Evolutionary conservation across 148 eudicot genomes (phyloP), one percentile per base, ranked within the genome.

Genomic region (Pouteria glomerata): DNA sequence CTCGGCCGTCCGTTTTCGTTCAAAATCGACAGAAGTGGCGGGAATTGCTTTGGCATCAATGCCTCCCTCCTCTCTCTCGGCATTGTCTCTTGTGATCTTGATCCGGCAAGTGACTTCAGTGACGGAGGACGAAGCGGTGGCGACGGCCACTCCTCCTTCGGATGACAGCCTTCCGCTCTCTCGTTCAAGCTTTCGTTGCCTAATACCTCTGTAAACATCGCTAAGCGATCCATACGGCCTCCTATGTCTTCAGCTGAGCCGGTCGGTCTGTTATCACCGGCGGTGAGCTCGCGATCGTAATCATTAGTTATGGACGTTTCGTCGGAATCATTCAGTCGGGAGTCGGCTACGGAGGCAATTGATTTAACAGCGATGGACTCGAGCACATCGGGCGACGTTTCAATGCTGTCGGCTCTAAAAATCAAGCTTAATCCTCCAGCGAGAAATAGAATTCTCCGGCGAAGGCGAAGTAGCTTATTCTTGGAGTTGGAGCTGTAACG

Each of bases 21-120:
- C 80, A 80, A 73, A 44, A 31, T 76, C 27, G 80, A 62, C 34
- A 80, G 18, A 24, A 59, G 19, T 15, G 83, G 80, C 57, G 74
- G 74, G 57, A 80, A 61, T 76, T 41, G 27, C 68, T 45, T 58
- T 34, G 18, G 11, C 44, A 16, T 23, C 52, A 3, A 37, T 44
- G 45, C n/a, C 60, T 68, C 44, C 29, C 68, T 61, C 74, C 64
- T 14, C 60, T 59, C 33, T 29, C 62, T 61, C 79, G 52, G 4
- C 63, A 45, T 61, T 63, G 24, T 50, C 51, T 67, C 56, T 59
- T 33, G 41, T 52, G 14, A 31, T 33, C 58, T 33, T 37, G 30
- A 1, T 33, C 5, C n/a, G 4, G 42, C 59, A n/a, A 30, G 23
- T 18, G 18, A 27, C 31, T 21, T 3, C 23, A 8, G 5, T 11